Base-by-base conservation (phyloP, 106 monocot species). In the Dendrobium officinale region DNA sequence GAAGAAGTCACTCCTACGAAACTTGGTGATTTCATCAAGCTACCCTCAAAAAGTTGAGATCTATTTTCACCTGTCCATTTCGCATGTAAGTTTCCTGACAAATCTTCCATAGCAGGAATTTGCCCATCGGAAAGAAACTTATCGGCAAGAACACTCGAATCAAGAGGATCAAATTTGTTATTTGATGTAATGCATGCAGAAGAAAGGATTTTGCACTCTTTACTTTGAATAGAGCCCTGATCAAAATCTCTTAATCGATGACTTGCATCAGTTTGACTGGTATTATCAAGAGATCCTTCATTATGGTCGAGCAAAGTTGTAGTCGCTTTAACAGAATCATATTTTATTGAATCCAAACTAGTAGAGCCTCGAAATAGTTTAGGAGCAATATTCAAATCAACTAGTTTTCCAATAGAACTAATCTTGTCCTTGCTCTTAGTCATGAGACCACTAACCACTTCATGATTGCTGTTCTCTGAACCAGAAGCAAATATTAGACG, bases 41-140 rank as follows among this genome's bases (percentile, higher is more conserved):
- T 56, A 27, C 42, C 18, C 44, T 85, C 87, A 59, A 61, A 55
- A 74, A 61, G 19, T 45, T 64, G 19, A 44, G 73, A 29, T 15
- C 10, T 85, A 87, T 84, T 88, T 85, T 90, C 88, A 78, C 91
- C 93, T 44, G 81, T 93, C 93, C 96, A 93, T 78, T 88, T 93
- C 31, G 86, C 85, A 80, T 93, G 91, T 75, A 93, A 86, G 47
- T 88, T 87, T 75, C 92, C 85, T 70, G 97, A 89, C 16, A 92
- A 75, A 87, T 91, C 88, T 55, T 76, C 43, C 67, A 80, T 80
- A 67, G 58, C 55, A 59, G 86, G 83, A 77, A 88, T 85, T 49
- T 92, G 86, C 45, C 91, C 86, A 44, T 97, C 97, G 73, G 97
- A 97, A 42, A 86, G 68, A 48, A 87, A 75, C 78, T 86, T 86